Evolutionary conservation across 1,139 yeast genomes (phyloP), one percentile per base, ranked within the genome.

Genomic region (Groenewaldozyma auringiensis): DNA sequence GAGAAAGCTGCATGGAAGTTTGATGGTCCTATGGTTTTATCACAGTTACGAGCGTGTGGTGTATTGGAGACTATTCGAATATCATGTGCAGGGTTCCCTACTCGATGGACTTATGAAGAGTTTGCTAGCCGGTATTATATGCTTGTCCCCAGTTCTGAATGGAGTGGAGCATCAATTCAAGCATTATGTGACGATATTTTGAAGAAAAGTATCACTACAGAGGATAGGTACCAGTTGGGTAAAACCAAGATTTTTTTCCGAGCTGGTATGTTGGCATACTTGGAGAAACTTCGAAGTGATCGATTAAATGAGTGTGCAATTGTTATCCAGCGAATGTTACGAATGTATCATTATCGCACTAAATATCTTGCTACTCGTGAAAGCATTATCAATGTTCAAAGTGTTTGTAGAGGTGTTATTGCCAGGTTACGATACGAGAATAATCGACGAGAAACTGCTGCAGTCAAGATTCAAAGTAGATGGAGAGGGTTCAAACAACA

Each of bases 31-130:
- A 88, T 92, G 96, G 98, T 92, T 40, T 73, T 92, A 53, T 83
- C 95, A 4, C 98, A 92, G 66, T 75, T 92, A 54, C 79, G 98
- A 61, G 98, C 98, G 14, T 92, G 98, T 74, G 98, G 98, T 80
- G 98, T 92, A 43, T 73, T 92, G 56, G 98, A 94, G 66, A 92
- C 98, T 1, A 92, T 92, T 61, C 75, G 95, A 58, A 92, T 92
- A 45, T 89, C 97, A 8, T 89, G 96, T 68, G 97, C 96, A 43
- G 98, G 98, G 34, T 92, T 88, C 75, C 98, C 98, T 29, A 83
- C 96, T 0, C 76, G 97, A 62, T 88, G 96, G 94, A 78, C 95
- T 1, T 92, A 87, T 62, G 89, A 83, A 46, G 98, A 92, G 62
- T 92, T 92, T 70, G 95, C 92, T 37, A 79, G 81, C 53, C 78